Percentiles rank a stretch among this genome's conserved stretches.
Evolutionary conservation across 2,329 filamentous ascomycete genomes (phyloP).

Genomic region (Apiospora malaysiana): DNA sequence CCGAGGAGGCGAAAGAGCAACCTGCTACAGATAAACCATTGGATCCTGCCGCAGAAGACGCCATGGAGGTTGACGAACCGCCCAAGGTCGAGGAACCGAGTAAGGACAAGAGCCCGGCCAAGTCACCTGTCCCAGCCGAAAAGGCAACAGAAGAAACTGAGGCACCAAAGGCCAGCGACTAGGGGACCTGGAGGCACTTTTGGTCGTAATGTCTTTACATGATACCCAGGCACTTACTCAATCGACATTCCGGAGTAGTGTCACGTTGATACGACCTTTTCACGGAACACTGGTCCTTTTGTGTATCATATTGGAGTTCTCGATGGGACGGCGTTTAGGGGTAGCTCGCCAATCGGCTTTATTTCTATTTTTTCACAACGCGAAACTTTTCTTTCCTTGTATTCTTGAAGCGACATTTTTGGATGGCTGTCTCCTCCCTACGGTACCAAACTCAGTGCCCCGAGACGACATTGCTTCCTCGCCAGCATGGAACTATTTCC

Average conservation of each 20-base stretch:
- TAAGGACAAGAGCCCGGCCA: conserved; percentile 26
- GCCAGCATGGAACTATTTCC: no score
- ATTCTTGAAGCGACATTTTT: not conserved
- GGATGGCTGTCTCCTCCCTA: no score
- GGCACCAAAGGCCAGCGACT: not conserved
- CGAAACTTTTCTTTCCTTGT: not conserved
- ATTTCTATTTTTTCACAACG: not conserved
- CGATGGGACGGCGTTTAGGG: conserved; percentile 1
- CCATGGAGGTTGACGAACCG: conserved; percentile 21
- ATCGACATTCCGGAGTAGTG: not conserved
- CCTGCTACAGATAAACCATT: not conserved
- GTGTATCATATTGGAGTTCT: not conserved
- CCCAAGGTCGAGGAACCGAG: not conserved
- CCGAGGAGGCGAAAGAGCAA: conserved; percentile 15
- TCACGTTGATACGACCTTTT: conserved; percentile 7
- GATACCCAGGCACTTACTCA: conserved; percentile 5
- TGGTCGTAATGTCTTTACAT: conserved; percentile 5
- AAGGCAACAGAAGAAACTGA: conserved; percentile 12
- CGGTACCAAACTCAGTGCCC: no score
- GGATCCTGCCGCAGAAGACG: conserved; percentile 7
- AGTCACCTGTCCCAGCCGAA: not conserved
- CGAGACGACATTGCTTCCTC: no score
- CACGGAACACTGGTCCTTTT: conserved; percentile 7
- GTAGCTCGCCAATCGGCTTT: not conserved
- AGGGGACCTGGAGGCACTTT: not conserved